Evolutionary conservation across 2,329 filamentous ascomycete genomes (phyloP).

Genomic region (Cladorrhinum sp.): DNA sequence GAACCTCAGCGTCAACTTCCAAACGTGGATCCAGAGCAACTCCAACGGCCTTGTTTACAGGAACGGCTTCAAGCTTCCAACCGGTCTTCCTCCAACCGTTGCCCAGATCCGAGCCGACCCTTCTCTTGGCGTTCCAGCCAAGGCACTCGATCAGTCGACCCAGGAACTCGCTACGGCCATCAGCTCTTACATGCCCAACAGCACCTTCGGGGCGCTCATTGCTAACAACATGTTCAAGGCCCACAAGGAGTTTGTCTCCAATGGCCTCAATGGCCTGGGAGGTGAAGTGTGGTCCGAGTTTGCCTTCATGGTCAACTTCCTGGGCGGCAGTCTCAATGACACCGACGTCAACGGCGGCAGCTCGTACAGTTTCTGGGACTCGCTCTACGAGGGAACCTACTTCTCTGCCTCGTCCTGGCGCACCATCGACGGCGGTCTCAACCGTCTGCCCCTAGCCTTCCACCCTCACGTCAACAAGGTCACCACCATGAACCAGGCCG

Average conservation of each 20-base stretch:
- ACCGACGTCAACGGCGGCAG: constrained; percentile 49
- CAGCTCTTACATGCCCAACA: constrained; percentile 34
- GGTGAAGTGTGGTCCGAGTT: constrained; percentile 63
- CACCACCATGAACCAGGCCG: constrained; percentile 53
- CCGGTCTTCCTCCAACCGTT: constrained; percentile 52
- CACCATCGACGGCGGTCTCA: constrained; percentile 60
- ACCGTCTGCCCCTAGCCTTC: constrained; percentile 60
- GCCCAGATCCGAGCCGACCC: constrained; percentile 46
- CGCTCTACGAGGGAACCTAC: constrained; percentile 56
- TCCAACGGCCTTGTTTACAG: constrained; percentile 46
- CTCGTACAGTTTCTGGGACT: constrained; percentile 46
- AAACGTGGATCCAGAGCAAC: constrained; percentile 58
- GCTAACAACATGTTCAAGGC: constrained; percentile 44
- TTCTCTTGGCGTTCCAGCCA: constrained; percentile 34
- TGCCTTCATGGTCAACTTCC: constrained; percentile 57
- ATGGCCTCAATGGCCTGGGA: constrained; percentile 41
- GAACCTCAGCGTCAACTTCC: constrained; percentile 55
- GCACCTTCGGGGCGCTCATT: constrained; percentile 37
- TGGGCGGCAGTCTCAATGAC: constrained; percentile 52
- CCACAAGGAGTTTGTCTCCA: constrained; percentile 39
- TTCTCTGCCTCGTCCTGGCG: constrained; percentile 57
- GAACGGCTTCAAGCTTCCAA: constrained; percentile 26
- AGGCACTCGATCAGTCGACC: constrained; percentile 35
- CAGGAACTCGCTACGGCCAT: constrained; percentile 37
- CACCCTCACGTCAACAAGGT: constrained; percentile 56